Conservation (phyloP, 2,329 filamentous ascomycete genomes). For the Fusarium continuum region DNA sequence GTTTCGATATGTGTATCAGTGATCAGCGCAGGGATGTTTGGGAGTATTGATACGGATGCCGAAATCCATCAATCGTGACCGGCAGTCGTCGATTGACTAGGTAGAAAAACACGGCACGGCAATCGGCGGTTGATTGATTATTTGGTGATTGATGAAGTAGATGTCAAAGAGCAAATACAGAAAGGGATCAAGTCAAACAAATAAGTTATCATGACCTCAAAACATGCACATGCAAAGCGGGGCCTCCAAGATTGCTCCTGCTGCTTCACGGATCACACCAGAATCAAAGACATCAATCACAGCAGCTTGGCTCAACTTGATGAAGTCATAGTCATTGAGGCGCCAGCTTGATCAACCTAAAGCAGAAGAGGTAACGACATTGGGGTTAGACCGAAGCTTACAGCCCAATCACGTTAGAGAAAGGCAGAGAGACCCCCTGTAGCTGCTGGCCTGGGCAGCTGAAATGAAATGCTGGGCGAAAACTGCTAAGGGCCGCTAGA, state of each 20-base stretch:
- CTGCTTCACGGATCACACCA: not conserved
- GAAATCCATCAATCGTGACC: conserved; percentile 4
- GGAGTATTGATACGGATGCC: not conserved
- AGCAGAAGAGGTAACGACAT: conserved; percentile 10
- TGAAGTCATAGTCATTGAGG: conserved; percentile 37
- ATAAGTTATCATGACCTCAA: conserved; percentile 7
- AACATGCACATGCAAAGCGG: conserved; percentile 16
- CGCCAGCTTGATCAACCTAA: conserved; percentile 15
- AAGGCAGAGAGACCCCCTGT: not conserved
- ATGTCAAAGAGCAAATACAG: not conserved
- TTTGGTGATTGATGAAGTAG: not conserved
- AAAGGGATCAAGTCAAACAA: not conserved
- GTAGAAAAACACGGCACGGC: not conserved
- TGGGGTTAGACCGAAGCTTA: not conserved
- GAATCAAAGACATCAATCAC: conserved; percentile 37
- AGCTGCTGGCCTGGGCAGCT: conserved; percentile 22
- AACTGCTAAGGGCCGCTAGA: conserved; percentile 31
- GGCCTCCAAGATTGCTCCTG: conserved; percentile 26
- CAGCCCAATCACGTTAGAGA: not conserved
- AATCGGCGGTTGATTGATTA: not conserved
- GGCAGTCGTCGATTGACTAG: not conserved
- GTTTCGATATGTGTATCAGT: conserved; percentile 4
- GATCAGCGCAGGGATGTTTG: conserved; percentile 31
- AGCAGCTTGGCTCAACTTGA: conserved; percentile 19
- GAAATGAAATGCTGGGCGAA: conserved; percentile 11